A percentile compares a stretch with the other conserved stretches of the same genome.
phyloP scores from a whole-genome alignment of 768 basidiomycete species.

The Suillus subalutaceus region DNA sequence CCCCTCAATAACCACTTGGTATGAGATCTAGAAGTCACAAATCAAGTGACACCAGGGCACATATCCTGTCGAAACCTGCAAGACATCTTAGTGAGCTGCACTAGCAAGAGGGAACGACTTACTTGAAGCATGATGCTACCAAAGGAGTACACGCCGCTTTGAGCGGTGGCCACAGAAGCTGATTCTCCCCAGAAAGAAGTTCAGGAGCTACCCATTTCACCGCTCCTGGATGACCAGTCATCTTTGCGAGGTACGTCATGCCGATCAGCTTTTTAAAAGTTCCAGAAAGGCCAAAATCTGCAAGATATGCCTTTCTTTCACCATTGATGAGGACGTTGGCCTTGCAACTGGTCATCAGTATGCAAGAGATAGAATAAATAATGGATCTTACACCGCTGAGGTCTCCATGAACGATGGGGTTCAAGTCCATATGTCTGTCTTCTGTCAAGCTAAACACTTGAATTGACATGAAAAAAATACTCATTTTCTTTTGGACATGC shows the following conservation, averaged over 20 bases:
- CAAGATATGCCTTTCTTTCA: neutral
- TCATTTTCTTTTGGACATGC: neutral
- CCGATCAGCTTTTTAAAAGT: neutral
- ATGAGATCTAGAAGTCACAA: too few species aligned
- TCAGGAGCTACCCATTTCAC: neutral
- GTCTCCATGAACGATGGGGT: neutral
- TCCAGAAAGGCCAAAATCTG: neutral
- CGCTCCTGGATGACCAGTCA: neutral
- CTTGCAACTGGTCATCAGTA: neutral
- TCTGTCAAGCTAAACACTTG: neutral
- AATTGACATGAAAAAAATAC: neutral
- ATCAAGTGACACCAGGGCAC: neutral
- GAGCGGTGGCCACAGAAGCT: neutral
- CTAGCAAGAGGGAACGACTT: neutral
- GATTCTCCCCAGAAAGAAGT: neutral
- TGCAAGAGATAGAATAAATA: neutral
- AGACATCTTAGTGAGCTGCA: neutral
- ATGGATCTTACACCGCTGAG: neutral
- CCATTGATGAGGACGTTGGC: neutral
- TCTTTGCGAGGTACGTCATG: neutral
- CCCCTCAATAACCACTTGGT: neutral
- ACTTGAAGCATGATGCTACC: neutral
- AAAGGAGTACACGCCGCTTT: neutral
- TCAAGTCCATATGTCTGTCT: neutral
- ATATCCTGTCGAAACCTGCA: neutral